These are phyloP conservation scores for Cyberlindnera americana DNA, from an alignment of 805 yeast species.

Conservation along the genomic window DNA sequence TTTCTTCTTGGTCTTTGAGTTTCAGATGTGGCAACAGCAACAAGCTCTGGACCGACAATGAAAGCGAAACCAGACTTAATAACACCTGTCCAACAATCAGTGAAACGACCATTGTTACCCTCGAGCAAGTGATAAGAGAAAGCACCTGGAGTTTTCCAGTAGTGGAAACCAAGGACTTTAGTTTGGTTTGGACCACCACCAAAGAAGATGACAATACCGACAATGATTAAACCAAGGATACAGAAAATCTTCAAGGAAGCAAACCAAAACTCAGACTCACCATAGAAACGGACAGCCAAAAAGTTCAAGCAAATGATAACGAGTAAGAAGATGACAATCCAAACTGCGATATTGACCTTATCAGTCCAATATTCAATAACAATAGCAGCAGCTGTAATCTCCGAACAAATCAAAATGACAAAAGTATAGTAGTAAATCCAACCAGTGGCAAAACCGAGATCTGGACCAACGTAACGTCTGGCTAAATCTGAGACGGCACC, in stretches of 20 bases:
- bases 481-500: conserved; percentile 60
- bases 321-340: conserved; percentile 54
- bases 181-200: conserved; percentile 58
- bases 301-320: conserved; percentile 46
- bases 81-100: conserved; percentile 60
- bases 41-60: conserved; percentile 60
- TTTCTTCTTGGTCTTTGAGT: conserved; percentile 55
- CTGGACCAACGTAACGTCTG: conserved; percentile 44
- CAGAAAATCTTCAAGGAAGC: conserved; percentile 54
- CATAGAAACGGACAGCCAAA: conserved; percentile 56
- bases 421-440: conserved; percentile 29
- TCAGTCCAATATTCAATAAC: conserved; percentile 50
- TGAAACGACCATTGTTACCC: conserved; percentile 60
- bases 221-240: conserved; percentile 56
- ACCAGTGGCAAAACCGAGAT: conserved; percentile 29
- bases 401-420: conserved; percentile 33
- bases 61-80: conserved; percentile 66
- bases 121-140: conserved; percentile 43
- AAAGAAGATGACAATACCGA: conserved; percentile 54
- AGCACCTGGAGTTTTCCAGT: conserved; percentile 60
- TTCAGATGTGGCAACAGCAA: conserved; percentile 57
- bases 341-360: conserved; percentile 55
- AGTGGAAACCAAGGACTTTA: conserved; percentile 62
- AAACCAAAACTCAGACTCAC: conserved; percentile 66
- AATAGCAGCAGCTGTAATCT: conserved; percentile 59